These are phyloP conservation scores for Ogataea paraovalis DNA, from an alignment of 805 yeast genomes.

Conservation along the genomic window DNA sequence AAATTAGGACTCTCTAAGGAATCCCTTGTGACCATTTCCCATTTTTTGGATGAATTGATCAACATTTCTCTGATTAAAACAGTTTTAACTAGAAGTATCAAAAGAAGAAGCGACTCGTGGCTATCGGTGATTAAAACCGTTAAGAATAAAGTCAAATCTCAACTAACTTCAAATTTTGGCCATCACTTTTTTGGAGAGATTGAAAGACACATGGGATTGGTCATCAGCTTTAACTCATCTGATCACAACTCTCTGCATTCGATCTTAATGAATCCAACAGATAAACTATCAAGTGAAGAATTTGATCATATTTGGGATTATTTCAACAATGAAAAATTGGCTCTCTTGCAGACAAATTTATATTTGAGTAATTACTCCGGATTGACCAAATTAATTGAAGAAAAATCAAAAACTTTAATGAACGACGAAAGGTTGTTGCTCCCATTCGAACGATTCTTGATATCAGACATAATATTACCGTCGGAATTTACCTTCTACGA, in stretches of 20 bases:
- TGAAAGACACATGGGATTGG: background rate
- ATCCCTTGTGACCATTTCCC: background rate
- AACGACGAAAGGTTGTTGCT: background rate
- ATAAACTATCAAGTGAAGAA: background rate
- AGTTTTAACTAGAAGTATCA: background rate
- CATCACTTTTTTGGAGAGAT: background rate
- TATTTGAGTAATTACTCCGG: background rate
- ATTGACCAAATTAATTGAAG: background rate
- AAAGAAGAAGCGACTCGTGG: background rate
- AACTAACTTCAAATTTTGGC: background rate
- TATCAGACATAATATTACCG: background rate
- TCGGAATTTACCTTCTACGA: background rate
- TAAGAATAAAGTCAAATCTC: background rate
- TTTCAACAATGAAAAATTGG: background rate
- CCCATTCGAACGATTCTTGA: background rate
- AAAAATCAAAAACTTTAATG: background rate
- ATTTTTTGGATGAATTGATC: background rate
- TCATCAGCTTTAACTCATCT: background rate
- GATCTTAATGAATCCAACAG: background rate
- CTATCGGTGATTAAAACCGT: background rate
- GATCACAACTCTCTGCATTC: background rate
- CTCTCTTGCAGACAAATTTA: background rate
- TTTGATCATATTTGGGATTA: background rate
- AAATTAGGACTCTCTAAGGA: background rate
- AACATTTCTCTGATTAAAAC: slow-evolving; percentile 3